Percentiles rank a stretch among this genome's conserved stretches.
Evolutionary conservation across 2,329 filamentous ascomycete species (phyloP).

Genomic region (Exophiala viscosa): DNA sequence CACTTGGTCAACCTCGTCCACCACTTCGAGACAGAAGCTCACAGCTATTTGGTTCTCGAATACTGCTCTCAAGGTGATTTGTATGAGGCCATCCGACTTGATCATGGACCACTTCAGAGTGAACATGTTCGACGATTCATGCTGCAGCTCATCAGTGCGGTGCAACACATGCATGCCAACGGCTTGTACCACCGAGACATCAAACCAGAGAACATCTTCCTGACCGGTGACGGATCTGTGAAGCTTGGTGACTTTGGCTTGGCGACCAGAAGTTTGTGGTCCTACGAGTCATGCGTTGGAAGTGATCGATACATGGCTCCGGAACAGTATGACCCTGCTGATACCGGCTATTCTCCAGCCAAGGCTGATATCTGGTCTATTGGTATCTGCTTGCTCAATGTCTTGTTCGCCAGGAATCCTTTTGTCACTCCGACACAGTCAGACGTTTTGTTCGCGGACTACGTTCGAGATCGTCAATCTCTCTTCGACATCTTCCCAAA

Average conservation of each 20-base stretch:
- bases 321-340: slow-evolving; percentile 89
- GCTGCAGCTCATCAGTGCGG: slow-evolving; percentile 85
- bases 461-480: slow-evolving; percentile 86
- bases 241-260: slow-evolving; percentile 97
- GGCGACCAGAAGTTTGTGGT: slow-evolving; percentile 85
- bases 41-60: slow-evolving; percentile 89
- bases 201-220: slow-evolving; percentile 99
- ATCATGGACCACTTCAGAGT: slow-evolving; percentile 84
- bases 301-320: slow-evolving; percentile 99
- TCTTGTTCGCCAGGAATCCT: slow-evolving; percentile 93
- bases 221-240: slow-evolving; percentile 79
- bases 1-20: slow-evolving; percentile 92
- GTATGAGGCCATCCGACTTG: slow-evolving; percentile 91
- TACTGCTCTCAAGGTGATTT: slow-evolving; percentile 93
- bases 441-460: slow-evolving; percentile 92
- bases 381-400: slow-evolving; percentile 92
- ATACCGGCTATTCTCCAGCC: slow-evolving; percentile 83
- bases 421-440: slow-evolving; percentile 86
- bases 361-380: slow-evolving; percentile 97
- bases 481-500: slow-evolving; percentile 97
- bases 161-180: slow-evolving; percentile 84
- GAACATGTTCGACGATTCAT: slow-evolving; percentile 97
- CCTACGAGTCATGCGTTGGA: slow-evolving; percentile 86
- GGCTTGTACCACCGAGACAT: slow-evolving; percentile 96
- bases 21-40: slow-evolving; percentile 86